These are phyloP conservation scores for Galerina sulciceps DNA, from an alignment of 768 basidiomycete species.

Conservation along the genomic window DNA sequence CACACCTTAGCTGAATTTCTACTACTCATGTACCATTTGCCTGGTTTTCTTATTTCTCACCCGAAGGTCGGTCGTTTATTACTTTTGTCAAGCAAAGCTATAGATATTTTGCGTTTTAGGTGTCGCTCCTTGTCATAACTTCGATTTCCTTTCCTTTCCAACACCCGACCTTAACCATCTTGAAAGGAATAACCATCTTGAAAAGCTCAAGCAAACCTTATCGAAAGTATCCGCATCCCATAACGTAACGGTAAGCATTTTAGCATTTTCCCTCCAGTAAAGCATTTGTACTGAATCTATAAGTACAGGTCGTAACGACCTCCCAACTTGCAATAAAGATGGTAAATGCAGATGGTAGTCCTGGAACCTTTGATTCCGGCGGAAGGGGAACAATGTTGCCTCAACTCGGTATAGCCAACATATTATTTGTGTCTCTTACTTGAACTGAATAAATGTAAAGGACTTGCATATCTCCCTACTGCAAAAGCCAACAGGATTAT, in stretches of 20 bases:
- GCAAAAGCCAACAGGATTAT: conserved; percentile 41
- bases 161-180: conserved; percentile 39
- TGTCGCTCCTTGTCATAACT: conserved; percentile 64
- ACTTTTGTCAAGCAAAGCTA: conserved; percentile 1
- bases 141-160: conserved; percentile 75
- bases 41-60: conserved; percentile 44
- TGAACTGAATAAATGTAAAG: conserved; percentile 23
- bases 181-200: conserved; percentile 49
- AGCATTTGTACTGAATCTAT: not conserved
- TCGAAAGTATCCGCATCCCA: conserved; percentile 50
- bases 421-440: not conserved
- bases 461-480: conserved; percentile 40
- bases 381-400: conserved; percentile 69
- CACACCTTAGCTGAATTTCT: conserved; percentile 59
- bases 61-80: conserved; percentile 44
- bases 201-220: conserved; percentile 56
- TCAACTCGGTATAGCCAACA: conserved; percentile 51
- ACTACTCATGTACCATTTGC: conserved; percentile 59
- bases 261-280: conserved; percentile 5
- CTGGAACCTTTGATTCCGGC: conserved; percentile 69
- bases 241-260: conserved; percentile 49
- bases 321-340: conserved; percentile 75
- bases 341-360: conserved; percentile 62
- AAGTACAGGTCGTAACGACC: conserved; percentile 49
- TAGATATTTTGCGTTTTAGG: conserved; percentile 34